Evolutionary conservation across 2,329 filamentous ascomycete species (phyloP), one percentile per base, ranked within the genome.

Genomic region (Trichoderma arundinaceum): DNA sequence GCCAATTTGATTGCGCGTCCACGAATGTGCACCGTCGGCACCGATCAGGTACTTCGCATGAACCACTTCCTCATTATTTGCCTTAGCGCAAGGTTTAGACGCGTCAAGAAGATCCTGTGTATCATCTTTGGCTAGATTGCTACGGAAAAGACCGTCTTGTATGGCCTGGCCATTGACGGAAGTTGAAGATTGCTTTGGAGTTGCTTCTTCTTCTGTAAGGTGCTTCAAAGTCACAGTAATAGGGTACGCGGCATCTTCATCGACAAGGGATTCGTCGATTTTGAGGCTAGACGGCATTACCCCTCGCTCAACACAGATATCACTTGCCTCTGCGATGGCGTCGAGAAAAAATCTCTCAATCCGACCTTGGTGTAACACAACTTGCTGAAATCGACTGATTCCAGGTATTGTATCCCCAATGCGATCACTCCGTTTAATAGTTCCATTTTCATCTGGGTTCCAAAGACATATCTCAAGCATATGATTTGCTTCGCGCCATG

Each of bases 11-110:
- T 68, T 71, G 3, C 72, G 68, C 2, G 73, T 72, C 57, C 67
- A 68, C 1, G 72, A 73, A 15, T 73, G 72, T 19, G 72, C 72
- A 0, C 72, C 72, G 35, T 74, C 72, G 7, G 70, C 70, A 46
- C 70, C 70, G 10, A 72, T 41, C 19, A 71, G 66, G 44, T 65
- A 61, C 46, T 60, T 65, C 22, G 63, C 48, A 13, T 43, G 53
- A 38, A 65, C 35, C 1, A 57, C n/a, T 19, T 57, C 54, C 7
- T 57, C 54, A n/a, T 19, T 44, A 19, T 57, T 33, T 32, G 54
- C 54, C 39, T 44, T 44, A 15, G 22, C 39, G 9, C n/a, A 4
- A 3, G 44, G 39, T 9, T 33, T 44, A 13, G 54, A 19, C 2
- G 28, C 9, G 12, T 43, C 39, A 19, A 57, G 54, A 15, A 57